phyloP scores from a whole-genome alignment of 371 early-diverging fungal genomes.

The Mortierella sp. region DNA sequence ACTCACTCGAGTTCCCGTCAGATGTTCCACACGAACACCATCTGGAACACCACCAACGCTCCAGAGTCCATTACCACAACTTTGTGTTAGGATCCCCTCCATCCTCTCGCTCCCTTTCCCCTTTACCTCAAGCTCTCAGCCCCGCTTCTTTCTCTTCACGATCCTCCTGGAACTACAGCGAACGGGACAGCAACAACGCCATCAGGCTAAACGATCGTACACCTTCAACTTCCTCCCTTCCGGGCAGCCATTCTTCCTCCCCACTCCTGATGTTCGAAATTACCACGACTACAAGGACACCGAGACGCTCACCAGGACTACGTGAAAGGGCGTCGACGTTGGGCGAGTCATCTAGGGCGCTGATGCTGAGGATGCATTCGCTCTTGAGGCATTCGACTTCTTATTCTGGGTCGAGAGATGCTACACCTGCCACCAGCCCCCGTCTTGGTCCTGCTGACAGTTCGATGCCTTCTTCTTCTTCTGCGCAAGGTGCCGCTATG shows the following conservation, averaged over 20 bases:
- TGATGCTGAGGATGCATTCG: constrained; percentile 40
- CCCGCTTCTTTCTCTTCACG: background rate
- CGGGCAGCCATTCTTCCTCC: background rate
- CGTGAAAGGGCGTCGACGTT: constrained; percentile 36
- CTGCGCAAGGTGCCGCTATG: background rate
- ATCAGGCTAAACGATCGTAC: background rate
- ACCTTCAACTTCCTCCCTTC: constrained; percentile 2
- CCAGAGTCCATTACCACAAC: constrained; percentile 14
- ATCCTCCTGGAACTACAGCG: background rate
- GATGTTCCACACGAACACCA: constrained; percentile 42
- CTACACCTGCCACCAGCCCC: background rate
- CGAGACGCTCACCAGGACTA: background rate
- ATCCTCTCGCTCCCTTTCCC: background rate
- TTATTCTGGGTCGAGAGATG: background rate
- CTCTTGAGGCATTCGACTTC: background rate
- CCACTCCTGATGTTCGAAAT: background rate
- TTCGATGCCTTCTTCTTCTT: background rate
- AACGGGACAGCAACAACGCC: background rate
- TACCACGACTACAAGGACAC: background rate
- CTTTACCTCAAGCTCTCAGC: background rate
- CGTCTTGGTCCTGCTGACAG: background rate
- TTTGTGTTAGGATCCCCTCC: background rate
- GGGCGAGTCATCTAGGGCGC: constrained; percentile 43
- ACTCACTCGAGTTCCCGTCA: constrained; percentile 50
- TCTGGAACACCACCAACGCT: constrained; percentile 36